Conservation (phyloP, 805 yeast genomes). For the Metschnikowia corniflorae region DNA sequence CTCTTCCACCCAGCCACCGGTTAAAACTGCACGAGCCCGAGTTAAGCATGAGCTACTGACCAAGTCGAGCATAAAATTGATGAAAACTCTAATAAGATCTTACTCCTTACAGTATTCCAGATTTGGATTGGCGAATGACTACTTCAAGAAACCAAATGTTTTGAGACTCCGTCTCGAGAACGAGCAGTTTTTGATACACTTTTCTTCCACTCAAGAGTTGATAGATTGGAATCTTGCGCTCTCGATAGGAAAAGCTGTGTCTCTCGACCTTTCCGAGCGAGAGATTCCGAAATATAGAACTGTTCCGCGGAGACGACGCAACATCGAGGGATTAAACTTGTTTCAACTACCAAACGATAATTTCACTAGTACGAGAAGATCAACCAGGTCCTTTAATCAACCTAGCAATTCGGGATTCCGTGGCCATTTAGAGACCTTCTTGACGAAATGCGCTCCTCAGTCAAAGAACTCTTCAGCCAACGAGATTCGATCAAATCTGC, state of each 20-base stretch:
- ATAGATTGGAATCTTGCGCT: conserved; percentile 76
- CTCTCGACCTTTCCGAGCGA: conserved; percentile 71
- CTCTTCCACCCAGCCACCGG: neutral
- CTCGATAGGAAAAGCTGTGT: conserved; percentile 71
- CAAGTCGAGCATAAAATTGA: neutral
- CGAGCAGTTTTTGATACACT: conserved; percentile 73
- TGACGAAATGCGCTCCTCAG: too few relatives aligned
- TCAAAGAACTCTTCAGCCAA: too few relatives aligned
- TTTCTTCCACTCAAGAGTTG: conserved; percentile 58
- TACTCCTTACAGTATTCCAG: conserved; percentile 82
- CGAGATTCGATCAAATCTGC: too few relatives aligned
- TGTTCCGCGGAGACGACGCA: conserved; percentile 72
- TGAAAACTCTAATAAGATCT: conserved; percentile 43
- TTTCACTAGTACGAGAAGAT: too few relatives aligned
- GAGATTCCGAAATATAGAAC: conserved; percentile 74
- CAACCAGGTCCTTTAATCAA: too few relatives aligned
- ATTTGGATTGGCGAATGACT: conserved; percentile 83
- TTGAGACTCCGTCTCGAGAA: conserved; percentile 76
- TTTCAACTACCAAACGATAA: too few relatives aligned
- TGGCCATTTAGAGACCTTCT: too few relatives aligned
- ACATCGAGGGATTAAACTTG: conserved; percentile 21
- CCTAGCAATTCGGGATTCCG: too few relatives aligned
- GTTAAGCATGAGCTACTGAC: neutral
- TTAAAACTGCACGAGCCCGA: too few relatives aligned
- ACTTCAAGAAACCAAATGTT: conserved; percentile 64